These are phyloP conservation scores for Rhodamnia rubescens DNA, from an alignment of 345 rosid genomes.

Conservation along the genomic window DNA sequence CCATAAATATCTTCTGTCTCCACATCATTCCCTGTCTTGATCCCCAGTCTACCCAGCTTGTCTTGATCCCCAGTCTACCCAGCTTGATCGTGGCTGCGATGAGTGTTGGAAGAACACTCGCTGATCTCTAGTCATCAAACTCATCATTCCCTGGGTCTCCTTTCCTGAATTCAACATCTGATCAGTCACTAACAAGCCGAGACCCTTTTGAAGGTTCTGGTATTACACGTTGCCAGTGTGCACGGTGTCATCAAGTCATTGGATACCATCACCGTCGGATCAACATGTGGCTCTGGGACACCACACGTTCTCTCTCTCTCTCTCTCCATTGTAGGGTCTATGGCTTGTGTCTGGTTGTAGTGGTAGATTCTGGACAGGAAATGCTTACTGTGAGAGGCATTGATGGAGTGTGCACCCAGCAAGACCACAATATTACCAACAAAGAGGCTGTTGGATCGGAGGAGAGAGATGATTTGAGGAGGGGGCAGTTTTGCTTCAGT, in stretches of 20 bases:
- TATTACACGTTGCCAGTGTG: too few species aligned
- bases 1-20: neutral
- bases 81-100: neutral
- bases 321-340: neutral
- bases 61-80: neutral
- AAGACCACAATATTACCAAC: neutral
- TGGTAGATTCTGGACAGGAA: neutral
- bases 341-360: neutral
- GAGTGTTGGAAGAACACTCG: neutral
- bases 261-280: neutral
- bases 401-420: neutral
- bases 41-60: neutral
- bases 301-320: neutral
- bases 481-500: too few species aligned
- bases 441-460: neutral
- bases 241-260: neutral
- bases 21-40: neutral
- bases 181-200: neutral
- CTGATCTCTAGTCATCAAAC: neutral
- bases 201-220: neutral
- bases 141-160: neutral
- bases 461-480: neutral
- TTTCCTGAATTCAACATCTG: neutral
- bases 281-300: neutral
- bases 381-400: neutral